Conservation (phyloP, 805 yeast genomes). For the Pichia nakasei region DNA sequence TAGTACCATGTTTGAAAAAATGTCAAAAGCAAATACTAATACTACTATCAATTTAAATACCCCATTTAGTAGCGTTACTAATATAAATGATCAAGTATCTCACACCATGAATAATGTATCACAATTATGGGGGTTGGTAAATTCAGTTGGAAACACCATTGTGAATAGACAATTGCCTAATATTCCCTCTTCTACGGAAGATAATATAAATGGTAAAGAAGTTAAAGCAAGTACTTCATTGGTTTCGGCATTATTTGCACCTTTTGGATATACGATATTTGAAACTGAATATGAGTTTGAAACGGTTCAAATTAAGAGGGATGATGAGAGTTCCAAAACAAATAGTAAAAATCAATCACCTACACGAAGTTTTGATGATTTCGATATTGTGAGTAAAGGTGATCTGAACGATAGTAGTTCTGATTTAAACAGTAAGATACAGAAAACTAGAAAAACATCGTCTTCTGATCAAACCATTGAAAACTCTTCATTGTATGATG, state of each 20-base stretch:
- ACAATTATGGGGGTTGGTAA: background rate
- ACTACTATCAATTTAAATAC: no score
- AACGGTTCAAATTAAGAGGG: background rate
- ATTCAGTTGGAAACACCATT: background rate
- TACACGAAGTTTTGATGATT: conserved; percentile 26
- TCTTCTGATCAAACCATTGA: background rate
- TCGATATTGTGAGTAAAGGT: conserved; percentile 35
- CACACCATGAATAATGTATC: background rate
- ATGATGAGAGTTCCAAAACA: background rate
- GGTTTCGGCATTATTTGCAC: conserved; percentile 4
- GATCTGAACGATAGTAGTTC: background rate
- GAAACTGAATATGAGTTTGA: background rate
- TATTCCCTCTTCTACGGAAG: background rate
- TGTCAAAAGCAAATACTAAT: no score
- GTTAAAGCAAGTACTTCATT: background rate
- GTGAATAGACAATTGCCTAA: background rate
- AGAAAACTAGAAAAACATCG: background rate
- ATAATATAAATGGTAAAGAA: no score
- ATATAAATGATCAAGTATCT: background rate
- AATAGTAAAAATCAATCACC: conserved; percentile 1
- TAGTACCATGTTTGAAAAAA: background rate
- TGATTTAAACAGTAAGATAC: background rate
- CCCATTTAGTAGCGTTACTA: no score
- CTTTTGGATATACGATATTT: background rate
- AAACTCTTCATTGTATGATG: background rate